These are phyloP conservation scores for Chlorella sp. DNA, from an alignment of 139 green algal species.

Conservation along the genomic window DNA sequence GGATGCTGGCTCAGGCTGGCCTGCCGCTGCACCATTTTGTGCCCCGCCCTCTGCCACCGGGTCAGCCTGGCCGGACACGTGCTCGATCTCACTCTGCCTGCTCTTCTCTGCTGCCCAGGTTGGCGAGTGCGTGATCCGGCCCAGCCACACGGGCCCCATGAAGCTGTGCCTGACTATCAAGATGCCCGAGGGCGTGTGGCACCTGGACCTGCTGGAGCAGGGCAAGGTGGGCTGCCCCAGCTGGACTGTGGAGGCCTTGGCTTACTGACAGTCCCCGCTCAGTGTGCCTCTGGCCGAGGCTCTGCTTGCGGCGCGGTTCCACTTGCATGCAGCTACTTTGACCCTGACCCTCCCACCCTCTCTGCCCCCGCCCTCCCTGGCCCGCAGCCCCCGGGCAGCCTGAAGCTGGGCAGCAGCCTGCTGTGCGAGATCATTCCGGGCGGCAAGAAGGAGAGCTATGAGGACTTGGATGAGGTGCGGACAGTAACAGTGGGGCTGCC, in stretches of 20 bases:
- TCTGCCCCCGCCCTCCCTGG: too few species aligned
- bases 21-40: slow-evolving; percentile 1
- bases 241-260: neutral
- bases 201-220: slow-evolving; percentile 66
- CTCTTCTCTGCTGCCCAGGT: neutral
- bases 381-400: neutral
- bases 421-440: neutral
- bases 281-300: too few species aligned
- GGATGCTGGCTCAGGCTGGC: too few species aligned
- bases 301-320: neutral
- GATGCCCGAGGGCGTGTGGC: slow-evolving; percentile 41
- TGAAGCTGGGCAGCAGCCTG: slow-evolving; percentile 32
- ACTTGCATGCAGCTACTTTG: too few species aligned
- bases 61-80: neutral
- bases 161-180: slow-evolving; percentile 34
- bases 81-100: neutral
- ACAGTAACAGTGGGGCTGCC: neutral
- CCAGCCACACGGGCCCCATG: slow-evolving; percentile 47
- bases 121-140: slow-evolving; percentile 39
- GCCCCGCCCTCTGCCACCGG: slow-evolving; percentile 5
- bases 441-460: slow-evolving; percentile 56
- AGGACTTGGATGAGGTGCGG: slow-evolving; percentile 79
- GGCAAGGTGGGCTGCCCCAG: slow-evolving; percentile 47
- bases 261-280: neutral
- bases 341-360: neutral